A percentile compares a stretch with the other conserved stretches of the same genome.
phyloP scores from a whole-genome alignment of 2,329 filamentous ascomycete genomes.

The Arachnomyces sp. region DNA sequence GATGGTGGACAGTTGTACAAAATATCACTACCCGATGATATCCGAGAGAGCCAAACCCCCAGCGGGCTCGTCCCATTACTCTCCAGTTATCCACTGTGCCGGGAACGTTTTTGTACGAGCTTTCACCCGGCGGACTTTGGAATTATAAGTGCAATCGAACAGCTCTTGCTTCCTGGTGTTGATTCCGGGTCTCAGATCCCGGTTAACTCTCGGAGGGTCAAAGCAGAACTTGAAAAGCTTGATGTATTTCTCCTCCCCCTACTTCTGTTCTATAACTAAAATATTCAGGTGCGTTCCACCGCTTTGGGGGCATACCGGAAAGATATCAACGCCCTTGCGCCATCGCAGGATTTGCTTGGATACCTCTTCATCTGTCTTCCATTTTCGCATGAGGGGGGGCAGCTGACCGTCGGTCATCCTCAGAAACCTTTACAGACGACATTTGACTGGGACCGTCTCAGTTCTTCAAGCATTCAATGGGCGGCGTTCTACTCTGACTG shows the following conservation, averaged over 20 bases:
- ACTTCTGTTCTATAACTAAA: too few species aligned
- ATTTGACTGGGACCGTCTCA: slow-evolving; percentile 21
- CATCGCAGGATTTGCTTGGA: slow-evolving; percentile 41
- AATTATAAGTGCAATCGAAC: slow-evolving; percentile 44
- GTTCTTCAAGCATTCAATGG: slow-evolving; percentile 23
- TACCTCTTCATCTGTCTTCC: slow-evolving; percentile 48
- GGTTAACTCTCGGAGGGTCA: slow-evolving; percentile 26
- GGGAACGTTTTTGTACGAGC: slow-evolving; percentile 36
- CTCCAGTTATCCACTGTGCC: too few species aligned
- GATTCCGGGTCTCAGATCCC: slow-evolving; percentile 10
- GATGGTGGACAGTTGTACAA: too few species aligned
- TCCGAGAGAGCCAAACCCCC: too few species aligned
- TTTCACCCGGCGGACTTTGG: slow-evolving; percentile 47
- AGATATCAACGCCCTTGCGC: slow-evolving; percentile 49
- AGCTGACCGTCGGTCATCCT: slow-evolving; percentile 25
- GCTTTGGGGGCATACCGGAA: slow-evolving; percentile 44
- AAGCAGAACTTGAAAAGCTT: slow-evolving; percentile 50
- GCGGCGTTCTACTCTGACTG: slow-evolving; percentile 32
- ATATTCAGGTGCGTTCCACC: slow-evolving; percentile 40
- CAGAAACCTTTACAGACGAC: slow-evolving; percentile 14
- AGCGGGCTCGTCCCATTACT: too few species aligned
- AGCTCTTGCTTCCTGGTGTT: slow-evolving; percentile 35
- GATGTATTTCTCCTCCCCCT: slow-evolving; percentile 34
- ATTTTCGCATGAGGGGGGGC: slow-evolving; percentile 24
- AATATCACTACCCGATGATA: too few species aligned